These are phyloP conservation scores for Eucalyptus erythrocorys DNA, from an alignment of 345 rosid genomes.

Conservation along the genomic window DNA sequence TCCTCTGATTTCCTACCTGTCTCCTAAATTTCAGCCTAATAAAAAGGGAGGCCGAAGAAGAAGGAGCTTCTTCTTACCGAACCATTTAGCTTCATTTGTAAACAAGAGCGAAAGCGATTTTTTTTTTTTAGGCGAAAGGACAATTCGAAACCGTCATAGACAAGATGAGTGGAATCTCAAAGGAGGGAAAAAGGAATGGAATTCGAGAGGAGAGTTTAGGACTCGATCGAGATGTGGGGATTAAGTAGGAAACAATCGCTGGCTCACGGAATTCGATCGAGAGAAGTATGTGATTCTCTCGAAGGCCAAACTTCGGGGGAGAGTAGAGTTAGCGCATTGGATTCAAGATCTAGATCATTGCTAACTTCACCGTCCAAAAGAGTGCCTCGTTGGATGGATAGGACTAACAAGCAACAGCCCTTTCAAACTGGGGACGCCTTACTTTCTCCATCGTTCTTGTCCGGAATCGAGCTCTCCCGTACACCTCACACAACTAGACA, in stretches of 20 bases:
- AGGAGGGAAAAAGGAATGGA: background rate
- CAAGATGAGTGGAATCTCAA: background rate
- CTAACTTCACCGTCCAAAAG: background rate
- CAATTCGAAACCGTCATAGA: background rate
- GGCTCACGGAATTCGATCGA: background rate
- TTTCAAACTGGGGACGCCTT: background rate
- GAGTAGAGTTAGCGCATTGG: background rate
- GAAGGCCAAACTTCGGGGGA: background rate
- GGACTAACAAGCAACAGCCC: background rate
- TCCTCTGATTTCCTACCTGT: background rate
- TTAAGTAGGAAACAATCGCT: background rate
- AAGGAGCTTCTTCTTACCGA: background rate
- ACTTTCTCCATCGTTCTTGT: slow-evolving; percentile 5
- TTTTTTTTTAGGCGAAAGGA: background rate
- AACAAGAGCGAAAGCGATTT: background rate
- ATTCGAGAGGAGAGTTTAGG: background rate
- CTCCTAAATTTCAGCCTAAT: background rate
- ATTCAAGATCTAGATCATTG: background rate
- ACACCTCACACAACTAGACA: background rate
- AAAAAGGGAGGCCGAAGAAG: background rate
- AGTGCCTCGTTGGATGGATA: slow-evolving; percentile 21
- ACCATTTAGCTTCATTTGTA: background rate
- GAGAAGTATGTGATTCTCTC: background rate
- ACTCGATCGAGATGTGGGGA: background rate
- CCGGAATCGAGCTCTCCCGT: background rate